Percentiles rank a stretch among this genome's conserved stretches.
Evolutionary conservation across 331 rosid species (phyloP).

Genomic region (Spiraea crenata): DNA sequence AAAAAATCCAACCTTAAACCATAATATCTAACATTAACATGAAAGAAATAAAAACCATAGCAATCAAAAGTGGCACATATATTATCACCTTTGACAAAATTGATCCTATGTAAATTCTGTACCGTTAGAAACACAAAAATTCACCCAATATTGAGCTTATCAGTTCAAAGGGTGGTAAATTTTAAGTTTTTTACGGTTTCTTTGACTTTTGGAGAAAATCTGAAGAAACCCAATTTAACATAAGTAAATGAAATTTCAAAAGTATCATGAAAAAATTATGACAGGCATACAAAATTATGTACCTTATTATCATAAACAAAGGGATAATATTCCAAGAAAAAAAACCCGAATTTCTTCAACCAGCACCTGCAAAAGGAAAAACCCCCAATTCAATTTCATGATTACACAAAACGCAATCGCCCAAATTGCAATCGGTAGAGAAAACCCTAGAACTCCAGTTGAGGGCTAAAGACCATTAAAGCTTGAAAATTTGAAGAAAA

Average conservation of each 20-base stretch:
- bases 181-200: not conserved
- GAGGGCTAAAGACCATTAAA: slow-evolving; percentile 14
- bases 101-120: not conserved
- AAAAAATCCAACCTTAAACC: slow-evolving; percentile 2
- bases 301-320: slow-evolving; percentile 59
- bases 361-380: slow-evolving; percentile 11
- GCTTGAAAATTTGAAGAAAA: slow-evolving; percentile 16
- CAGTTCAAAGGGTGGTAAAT: not conserved
- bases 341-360: slow-evolving; percentile 1
- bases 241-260: not conserved
- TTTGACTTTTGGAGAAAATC: not conserved
- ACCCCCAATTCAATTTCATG: slow-evolving; percentile 22
- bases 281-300: slow-evolving; percentile 20
- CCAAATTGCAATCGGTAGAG: slow-evolving; percentile 23
- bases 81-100: slow-evolving; percentile 3
- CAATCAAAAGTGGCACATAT: not conserved
- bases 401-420: not conserved
- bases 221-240: slow-evolving; percentile 8
- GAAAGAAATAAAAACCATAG: not conserved
- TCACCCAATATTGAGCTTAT: not conserved
- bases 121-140: not conserved
- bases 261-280: not conserved
- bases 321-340: not conserved
- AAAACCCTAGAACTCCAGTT: slow-evolving; percentile 25
- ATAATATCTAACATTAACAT: not conserved